Evolutionary conservation across 352 stramenopile genomes (phyloP), one percentile per base, ranked within the genome.

Genomic region (Globisporangium splendens): DNA sequence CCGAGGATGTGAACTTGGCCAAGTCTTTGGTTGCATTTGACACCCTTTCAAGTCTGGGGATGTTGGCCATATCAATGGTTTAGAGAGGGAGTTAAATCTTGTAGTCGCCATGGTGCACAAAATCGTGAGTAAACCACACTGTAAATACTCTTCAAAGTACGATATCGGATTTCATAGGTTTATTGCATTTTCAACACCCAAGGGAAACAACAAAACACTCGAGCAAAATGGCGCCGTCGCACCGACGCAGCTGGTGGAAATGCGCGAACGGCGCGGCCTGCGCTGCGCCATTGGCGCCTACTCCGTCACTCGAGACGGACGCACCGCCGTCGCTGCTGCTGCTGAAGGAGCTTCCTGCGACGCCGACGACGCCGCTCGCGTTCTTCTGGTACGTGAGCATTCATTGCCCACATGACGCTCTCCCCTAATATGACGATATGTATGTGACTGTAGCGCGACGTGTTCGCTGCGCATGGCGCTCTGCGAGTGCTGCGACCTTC

Each of bases 401-500:
- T 14, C n/a, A 46, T 10, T 15, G 8, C 42, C 13, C 13, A 14
- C 33, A 21, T 38, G 39, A 39, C 24, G 14, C 4, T 56, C 21
- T 38, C 6, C n/a, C 28, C n/a, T 47, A 5, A 18, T 46, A 11
- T 41, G 3, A 10, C 38, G 38, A 10, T 54, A 24, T 47, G 24
- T 8, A 12, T 17, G 20, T 2, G 15, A 44, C 11, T 50, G 12
- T 54, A 75, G 64, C 52, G 47, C 46, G 2, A 22, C 48, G 6
- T 75, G 68, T 22, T 28, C 43, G 3, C 35, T 49, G n/a, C 63
- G 60, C 12, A 61, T 67, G 61, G 56, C 60, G 46, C 31, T 53
- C 11, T 75, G 68, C 48, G 68, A 72, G 56, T 69, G 61, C 57
- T 75, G 68, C 49, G 48, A 72, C 49, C 13, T 61, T 57, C 56